phyloP scores from a whole-genome alignment of 2,329 filamentous ascomycete genomes.

The Exophiala lecanii-corni region DNA sequence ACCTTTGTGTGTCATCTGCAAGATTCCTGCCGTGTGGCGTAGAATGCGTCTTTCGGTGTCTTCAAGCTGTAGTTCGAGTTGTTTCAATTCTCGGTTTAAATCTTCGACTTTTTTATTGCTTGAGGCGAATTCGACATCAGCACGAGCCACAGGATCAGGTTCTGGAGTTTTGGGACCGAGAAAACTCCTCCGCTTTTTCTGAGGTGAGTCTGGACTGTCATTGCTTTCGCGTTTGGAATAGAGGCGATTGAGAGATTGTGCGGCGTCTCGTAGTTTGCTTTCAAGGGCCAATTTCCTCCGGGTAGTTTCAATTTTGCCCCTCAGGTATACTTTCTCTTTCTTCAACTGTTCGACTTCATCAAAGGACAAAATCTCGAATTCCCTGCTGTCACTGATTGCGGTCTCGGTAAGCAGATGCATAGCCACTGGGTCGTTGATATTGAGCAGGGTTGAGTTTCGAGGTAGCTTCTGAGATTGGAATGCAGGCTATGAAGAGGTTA shows the following conservation, averaged over 20 bases:
- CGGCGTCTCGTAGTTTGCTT: conserved; percentile 89
- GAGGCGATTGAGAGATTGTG: conserved; percentile 76
- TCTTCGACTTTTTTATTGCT: conserved; percentile 82
- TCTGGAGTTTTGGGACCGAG: conserved; percentile 41
- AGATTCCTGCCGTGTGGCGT: conserved; percentile 85
- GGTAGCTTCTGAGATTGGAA: conserved; percentile 6
- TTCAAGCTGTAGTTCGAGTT: conserved; percentile 70
- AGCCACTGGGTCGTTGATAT: conserved; percentile 60
- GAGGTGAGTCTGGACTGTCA: conserved; percentile 43
- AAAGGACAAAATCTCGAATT: conserved; percentile 79
- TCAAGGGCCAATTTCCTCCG: conserved; percentile 82
- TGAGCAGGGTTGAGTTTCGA: conserved; percentile 25
- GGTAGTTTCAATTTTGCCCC: conserved; percentile 73
- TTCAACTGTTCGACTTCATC: conserved; percentile 90
- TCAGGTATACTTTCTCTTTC: conserved; percentile 71
- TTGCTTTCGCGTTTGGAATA: conserved; percentile 56
- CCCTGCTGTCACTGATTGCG: conserved; percentile 79
- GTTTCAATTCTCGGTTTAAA: conserved; percentile 72
- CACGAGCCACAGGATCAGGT: conserved; percentile 43
- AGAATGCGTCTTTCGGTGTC: conserved; percentile 71
- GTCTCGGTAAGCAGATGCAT: conserved; percentile 92
- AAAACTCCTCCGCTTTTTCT: conserved; percentile 49
- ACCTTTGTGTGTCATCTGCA: conserved; percentile 82
- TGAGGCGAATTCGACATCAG: conserved; percentile 68
- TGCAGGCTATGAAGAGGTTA: too few relatives aligned